Percentiles rank a stretch among this genome's conserved stretches.
Conservation (phyloP, 495 filamentous ascomycete genomes). For the Aspergillus ostianus region DNA sequence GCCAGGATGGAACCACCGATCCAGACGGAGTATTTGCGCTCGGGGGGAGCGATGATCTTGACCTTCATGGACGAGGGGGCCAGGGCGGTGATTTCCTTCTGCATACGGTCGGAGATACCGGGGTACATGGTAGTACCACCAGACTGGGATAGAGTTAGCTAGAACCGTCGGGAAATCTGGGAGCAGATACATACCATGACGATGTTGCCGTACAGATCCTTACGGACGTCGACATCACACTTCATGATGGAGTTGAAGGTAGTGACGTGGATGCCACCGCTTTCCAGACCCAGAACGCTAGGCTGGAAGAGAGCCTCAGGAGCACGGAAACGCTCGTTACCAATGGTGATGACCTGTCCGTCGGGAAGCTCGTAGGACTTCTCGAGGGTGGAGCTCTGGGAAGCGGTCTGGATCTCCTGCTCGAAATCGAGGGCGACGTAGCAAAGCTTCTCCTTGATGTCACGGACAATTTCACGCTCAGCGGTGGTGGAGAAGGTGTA, state of each 20-base stretch:
- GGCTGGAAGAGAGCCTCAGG: constrained; percentile 99
- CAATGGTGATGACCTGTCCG: constrained; percentile 99
- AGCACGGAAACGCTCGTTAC: constrained; percentile 99
- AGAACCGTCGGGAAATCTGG: background rate
- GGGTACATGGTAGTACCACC: constrained; percentile 99
- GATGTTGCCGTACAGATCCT: constrained; percentile 99
- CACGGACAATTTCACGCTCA: constrained; percentile 99
- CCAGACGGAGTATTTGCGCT: constrained; percentile 93
- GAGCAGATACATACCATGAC: constrained; percentile 76
- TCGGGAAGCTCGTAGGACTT: constrained; percentile 99
- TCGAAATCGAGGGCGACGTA: constrained; percentile 99
- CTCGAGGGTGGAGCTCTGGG: constrained; percentile 96
- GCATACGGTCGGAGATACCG: constrained; percentile 99
- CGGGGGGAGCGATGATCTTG: constrained; percentile 75
- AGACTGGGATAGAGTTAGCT: constrained; percentile 56
- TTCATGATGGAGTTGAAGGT: constrained; percentile 99
- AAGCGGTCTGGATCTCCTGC: constrained; percentile 99
- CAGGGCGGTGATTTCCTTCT: constrained; percentile 99
- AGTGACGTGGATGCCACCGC: constrained; percentile 98
- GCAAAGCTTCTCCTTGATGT: constrained; percentile 99
- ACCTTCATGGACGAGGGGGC: constrained; percentile 93
- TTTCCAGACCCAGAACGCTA: constrained; percentile 95
- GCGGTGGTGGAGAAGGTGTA: constrained; percentile 99
- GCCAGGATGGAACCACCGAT: constrained; percentile 99
- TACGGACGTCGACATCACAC: constrained; percentile 99